Evolutionary conservation across 495 filamentous ascomycete species (phyloP), one percentile per base, ranked within the genome.

Genomic region (Sordaria brevicollis): DNA sequence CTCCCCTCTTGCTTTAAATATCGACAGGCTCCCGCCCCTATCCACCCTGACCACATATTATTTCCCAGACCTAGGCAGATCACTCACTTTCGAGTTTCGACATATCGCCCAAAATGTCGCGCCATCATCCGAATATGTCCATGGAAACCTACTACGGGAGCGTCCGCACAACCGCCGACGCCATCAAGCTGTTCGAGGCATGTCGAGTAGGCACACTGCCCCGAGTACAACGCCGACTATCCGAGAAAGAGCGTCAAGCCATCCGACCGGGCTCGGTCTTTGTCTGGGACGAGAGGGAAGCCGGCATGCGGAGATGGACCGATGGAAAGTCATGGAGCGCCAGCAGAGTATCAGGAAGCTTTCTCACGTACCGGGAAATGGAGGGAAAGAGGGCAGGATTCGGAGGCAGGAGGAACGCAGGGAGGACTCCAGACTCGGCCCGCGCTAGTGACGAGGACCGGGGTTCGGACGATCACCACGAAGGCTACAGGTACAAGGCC

Each of bases 301-400:
- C 95, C 9, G 95, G 95, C 68, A 99, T 99, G 95, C 87, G 95
- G 69, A 85, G 95, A 80, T 99, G 95, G 95, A 99, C 95, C 0
- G 95, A 99, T 74, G 95, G 95, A 25, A 99, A 99, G 79, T 98
- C 95, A 54, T 99, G 95, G 95, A 98, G 96, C 75, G 95, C 95
- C 31, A 97, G 94, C 78, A 88, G 95, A 68, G 95, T 99, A 3
- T 97, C 96, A 0, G 95, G 95, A 19, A 98, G 96, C 82, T 99
- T 99, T 76, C 81, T 99, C 67, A 99, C 95, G 3, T 99, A 99
- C 76, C 85, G 95, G 36, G 95, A 99, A 79, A 99, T 99, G 95
- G 95, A 99, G 78, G 95, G 95, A 78, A 98, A 98, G 81, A 88
- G 96, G 49, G 83, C 81, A 11, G 81, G 76, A 11, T 83, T 82